Evolutionary conservation across 192 early-diverging fungal genomes (phyloP), one percentile per base, ranked within the genome.

Genomic region (Backusella westeae): DNA sequence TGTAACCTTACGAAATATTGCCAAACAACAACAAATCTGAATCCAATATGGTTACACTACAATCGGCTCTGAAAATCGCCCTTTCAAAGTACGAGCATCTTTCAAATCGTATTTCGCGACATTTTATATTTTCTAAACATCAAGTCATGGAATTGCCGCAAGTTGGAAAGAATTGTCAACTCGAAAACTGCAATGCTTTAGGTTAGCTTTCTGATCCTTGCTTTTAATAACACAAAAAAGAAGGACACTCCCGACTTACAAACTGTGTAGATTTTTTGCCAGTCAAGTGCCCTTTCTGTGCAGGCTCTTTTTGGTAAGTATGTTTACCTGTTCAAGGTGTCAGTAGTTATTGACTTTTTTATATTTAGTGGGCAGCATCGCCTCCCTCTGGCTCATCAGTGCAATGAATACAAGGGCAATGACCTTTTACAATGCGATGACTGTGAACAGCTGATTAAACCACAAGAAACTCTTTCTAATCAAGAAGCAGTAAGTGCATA

Each of bases 121-220:
- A 39, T 12, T 39, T 39, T 39, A 39, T 10, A 39, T 10, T 39
- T 39, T 39, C 38, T 17, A 44, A 44, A 39, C 7, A 6, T 39
- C 9, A 44, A 44, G 42, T 44, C 15, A 75, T 75, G 74, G 74
- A 75, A 75, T 34, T 75, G 10, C 74, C 74, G n/a, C 23, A 75
- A 41, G 49, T 75, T 35, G 74, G 74, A 10, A 39, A 67, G n/a
- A 65, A 75, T 34, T 75, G 74, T 42, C n/a, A 63, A 42, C 32
- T 67, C 34, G 42, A 26, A 9, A 29, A 36, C 14, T 75, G 74
- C 42, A 29, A 67, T 34, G 9, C 59, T n/a, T 75, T 75, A 67
- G 74, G 74, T 67, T 56, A 36, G 5, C 17, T 17, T 53, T 36
- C 59, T 41, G 12, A 12, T 23, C 21, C 19, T 35, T n/a, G 1